phyloP scores from a whole-genome alignment of 495 filamentous ascomycete species.

The Oleoguttula mirabilis region DNA sequence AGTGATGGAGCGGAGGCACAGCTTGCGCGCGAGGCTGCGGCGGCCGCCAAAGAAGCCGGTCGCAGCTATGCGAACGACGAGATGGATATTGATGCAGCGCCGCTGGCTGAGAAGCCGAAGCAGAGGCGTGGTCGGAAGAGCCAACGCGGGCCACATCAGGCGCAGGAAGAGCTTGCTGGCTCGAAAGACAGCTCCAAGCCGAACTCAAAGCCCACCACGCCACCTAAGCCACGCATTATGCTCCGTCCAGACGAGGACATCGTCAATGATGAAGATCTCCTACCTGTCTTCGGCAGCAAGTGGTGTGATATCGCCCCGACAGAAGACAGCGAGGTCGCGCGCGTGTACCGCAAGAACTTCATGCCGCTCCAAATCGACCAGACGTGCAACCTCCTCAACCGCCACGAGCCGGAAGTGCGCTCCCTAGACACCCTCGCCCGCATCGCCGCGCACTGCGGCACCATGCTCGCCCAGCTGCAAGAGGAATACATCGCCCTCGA shows the following conservation, averaged over 20 bases:
- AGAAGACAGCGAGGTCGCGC: neutral
- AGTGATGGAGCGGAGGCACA: constrained; percentile 6
- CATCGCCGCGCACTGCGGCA: constrained; percentile 40
- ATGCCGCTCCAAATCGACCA: constrained; percentile 22
- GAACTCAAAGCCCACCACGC: constrained; percentile 9
- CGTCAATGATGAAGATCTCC: constrained; percentile 6
- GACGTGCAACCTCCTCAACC: constrained; percentile 25
- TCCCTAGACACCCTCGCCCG: constrained; percentile 41
- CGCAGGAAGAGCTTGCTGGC: neutral
- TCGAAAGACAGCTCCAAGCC: constrained; percentile 4
- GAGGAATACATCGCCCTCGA: constrained; percentile 52
- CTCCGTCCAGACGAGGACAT: constrained; percentile 15
- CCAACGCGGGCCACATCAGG: neutral
- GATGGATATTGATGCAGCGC: neutral
- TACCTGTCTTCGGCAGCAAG: constrained; percentile 6
- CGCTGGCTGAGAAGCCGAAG: neutral
- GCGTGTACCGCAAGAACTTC: constrained; percentile 8
- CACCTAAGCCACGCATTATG: constrained; percentile 16
- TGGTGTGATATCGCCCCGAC: neutral
- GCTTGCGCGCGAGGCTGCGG: constrained; percentile 2
- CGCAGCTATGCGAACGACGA: neutral
- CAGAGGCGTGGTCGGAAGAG: neutral
- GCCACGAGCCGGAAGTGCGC: constrained; percentile 23
- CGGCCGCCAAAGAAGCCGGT: neutral
- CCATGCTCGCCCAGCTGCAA: constrained; percentile 47